These are phyloP conservation scores for Hura crepitans DNA, from an alignment of 441 rosid genomes.

Conservation along the genomic window DNA sequence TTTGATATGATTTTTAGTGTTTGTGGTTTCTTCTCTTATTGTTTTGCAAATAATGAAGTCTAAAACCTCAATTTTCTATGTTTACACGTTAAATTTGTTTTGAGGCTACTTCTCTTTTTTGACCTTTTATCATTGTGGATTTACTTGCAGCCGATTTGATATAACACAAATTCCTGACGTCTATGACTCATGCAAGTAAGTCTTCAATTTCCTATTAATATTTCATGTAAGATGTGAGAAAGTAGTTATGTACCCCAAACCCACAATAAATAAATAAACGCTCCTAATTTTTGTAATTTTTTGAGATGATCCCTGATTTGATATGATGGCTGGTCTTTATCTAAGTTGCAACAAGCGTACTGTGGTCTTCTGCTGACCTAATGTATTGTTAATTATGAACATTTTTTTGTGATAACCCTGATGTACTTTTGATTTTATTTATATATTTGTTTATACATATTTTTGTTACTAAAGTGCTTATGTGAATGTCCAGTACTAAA, in stretches of 20 bases:
- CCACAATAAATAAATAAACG: not conserved
- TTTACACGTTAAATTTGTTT: not conserved
- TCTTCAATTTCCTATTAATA: slow-evolving; percentile 24
- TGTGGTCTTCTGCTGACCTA: not conserved
- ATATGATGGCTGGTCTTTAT: not conserved
- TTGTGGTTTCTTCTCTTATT: not conserved
- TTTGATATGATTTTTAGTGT: not conserved
- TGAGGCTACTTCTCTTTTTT: slow-evolving; percentile 5
- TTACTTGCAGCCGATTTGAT: slow-evolving; percentile 87
- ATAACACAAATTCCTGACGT: slow-evolving; percentile 99
- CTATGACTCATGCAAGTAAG: slow-evolving; percentile 99
- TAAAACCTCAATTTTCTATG: not conserved
- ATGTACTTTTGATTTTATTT: not conserved
- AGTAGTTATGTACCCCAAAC: slow-evolving; percentile 5
- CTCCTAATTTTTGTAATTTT: not conserved
- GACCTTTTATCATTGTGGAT: slow-evolving; percentile 17
- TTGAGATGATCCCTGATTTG: not conserved
- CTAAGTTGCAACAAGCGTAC: not conserved
- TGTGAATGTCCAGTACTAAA: not conserved
- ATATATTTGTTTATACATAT: not conserved
- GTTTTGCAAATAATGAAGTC: not conserved
- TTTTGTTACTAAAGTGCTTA: not conserved
- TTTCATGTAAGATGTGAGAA: slow-evolving; percentile 2
- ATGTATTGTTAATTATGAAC: not conserved
- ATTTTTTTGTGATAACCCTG: not conserved